Conservation (phyloP, 805 yeast species). For the Metschnikowia koreensis region DNA sequence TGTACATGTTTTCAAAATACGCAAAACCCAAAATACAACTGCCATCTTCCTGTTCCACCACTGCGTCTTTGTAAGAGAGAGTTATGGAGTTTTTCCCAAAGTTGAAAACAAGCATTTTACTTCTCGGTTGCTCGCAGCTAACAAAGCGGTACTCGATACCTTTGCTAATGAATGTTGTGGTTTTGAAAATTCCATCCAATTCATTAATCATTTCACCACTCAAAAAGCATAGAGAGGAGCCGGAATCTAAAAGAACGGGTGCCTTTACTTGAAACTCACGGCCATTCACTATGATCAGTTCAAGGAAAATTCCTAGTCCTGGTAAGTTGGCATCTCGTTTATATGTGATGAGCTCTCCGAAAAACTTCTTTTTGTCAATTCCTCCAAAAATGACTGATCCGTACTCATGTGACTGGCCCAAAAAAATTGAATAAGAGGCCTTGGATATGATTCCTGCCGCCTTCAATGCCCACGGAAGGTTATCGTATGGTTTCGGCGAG, state of each 20-base stretch:
- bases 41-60: conserved; percentile 5
- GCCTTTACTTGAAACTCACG: not conserved
- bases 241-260: conserved; percentile 13
- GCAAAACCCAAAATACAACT: conserved; percentile 14
- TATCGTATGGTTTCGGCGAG: conserved; percentile 21
- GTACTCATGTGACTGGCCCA: conserved; percentile 37
- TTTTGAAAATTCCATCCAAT: conserved; percentile 10
- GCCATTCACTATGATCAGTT: conserved; percentile 2
- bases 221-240: conserved; percentile 12
- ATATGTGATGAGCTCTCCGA: conserved; percentile 10
- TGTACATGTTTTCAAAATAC: conserved; percentile 6
- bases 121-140: conserved; percentile 15
- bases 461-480: conserved; percentile 63
- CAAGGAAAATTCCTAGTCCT: conserved; percentile 7
- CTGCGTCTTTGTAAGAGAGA: conserved; percentile 10
- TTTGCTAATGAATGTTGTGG: conserved; percentile 1
- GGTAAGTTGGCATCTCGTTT: not conserved
- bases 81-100: conserved; percentile 11
- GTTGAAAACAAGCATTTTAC: conserved; percentile 11
- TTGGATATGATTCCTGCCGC: conserved; percentile 54
- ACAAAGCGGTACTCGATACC: conserved; percentile 8
- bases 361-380: conserved; percentile 40
- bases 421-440: conserved; percentile 59
- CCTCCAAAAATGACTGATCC: conserved; percentile 43
- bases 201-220: conserved; percentile 9